Conservation (phyloP, 2,329 filamentous ascomycete species). For the Cercospora berteroae region DNA sequence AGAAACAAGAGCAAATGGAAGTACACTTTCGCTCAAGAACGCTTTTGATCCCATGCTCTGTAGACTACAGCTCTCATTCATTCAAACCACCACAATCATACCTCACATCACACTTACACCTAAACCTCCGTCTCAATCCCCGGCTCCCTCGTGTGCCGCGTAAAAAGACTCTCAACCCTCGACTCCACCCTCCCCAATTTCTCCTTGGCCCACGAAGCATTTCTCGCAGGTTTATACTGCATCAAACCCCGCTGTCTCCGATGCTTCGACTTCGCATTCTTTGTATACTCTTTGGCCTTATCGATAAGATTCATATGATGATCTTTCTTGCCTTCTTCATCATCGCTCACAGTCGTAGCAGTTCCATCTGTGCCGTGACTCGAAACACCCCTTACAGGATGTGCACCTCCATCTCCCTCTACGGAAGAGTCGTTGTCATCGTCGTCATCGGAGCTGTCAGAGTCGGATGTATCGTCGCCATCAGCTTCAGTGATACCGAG, state of each 20-base stretch:
- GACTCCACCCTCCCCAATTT: slow-evolving; percentile 54
- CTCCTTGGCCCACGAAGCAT: slow-evolving; percentile 58
- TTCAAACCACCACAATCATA: too few relatives aligned
- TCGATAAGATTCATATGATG: slow-evolving; percentile 41
- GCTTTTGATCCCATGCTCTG: too few relatives aligned
- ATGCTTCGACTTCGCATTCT: slow-evolving; percentile 60
- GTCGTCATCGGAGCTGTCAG: slow-evolving; percentile 20
- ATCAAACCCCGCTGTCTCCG: slow-evolving; percentile 67
- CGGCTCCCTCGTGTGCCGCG: slow-evolving; percentile 57
- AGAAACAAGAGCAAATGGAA: too few relatives aligned
- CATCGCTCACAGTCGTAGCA: background rate
- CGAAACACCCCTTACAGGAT: background rate
- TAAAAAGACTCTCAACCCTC: slow-evolving; percentile 50
- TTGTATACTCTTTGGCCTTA: slow-evolving; percentile 60
- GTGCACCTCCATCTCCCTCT: background rate
- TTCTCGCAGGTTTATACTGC: slow-evolving; percentile 62
- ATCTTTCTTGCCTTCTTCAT: slow-evolving; percentile 19
- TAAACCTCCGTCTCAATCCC: slow-evolving; percentile 70
- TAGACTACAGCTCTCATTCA: too few relatives aligned
- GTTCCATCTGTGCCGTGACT: background rate
- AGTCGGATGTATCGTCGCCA: slow-evolving; percentile 16
- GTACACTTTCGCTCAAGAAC: too few relatives aligned
- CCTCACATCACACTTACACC: too few relatives aligned
- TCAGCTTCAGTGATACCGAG: slow-evolving; percentile 18
- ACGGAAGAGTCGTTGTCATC: slow-evolving; percentile 17